A percentile compares a stretch with the other conserved stretches of the same genome.
These are phyloP conservation scores for Microdochium bolleyi DNA, from an alignment of 2,329 filamentous ascomycete genomes.

Conservation along the genomic window DNA sequence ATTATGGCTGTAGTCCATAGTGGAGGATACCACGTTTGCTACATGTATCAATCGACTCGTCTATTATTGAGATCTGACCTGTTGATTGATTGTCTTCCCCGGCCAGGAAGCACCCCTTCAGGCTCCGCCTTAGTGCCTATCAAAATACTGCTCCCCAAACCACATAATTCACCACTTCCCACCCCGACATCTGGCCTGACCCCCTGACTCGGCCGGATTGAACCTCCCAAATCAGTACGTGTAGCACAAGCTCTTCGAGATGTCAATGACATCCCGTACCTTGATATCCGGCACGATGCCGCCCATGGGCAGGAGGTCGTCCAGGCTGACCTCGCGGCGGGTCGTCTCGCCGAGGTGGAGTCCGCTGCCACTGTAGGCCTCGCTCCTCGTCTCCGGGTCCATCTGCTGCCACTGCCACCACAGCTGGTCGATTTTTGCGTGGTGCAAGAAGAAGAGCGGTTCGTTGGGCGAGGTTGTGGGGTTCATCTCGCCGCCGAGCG, in stretches of 20 bases:
- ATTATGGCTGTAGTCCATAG: too few species aligned
- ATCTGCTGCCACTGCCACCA: constrained; percentile 19
- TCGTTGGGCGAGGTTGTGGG: constrained; percentile 16
- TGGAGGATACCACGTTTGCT: too few species aligned
- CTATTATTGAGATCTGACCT: too few species aligned
- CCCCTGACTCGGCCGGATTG: too few species aligned
- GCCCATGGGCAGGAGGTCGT: background rate
- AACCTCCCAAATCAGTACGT: too few species aligned
- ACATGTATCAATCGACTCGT: too few species aligned
- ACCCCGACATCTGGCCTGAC: too few species aligned
- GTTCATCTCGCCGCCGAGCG: constrained; percentile 17
- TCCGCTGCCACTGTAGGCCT: background rate
- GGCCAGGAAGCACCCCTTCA: too few species aligned
- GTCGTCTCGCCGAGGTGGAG: background rate
- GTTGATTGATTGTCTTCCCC: too few species aligned
- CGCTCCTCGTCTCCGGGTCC: background rate
- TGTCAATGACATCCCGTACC: background rate
- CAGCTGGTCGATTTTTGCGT: constrained; percentile 17
- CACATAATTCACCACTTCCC: too few species aligned
- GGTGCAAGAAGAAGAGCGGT: constrained; percentile 22
- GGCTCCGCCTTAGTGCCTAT: too few species aligned
- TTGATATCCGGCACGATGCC: background rate
- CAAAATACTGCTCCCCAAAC: too few species aligned
- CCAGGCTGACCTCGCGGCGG: background rate
- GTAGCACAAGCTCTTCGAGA: background rate